phyloP scores from a whole-genome alignment of 1,284 basidiomycete genomes.

The Melampsora occidentalis region DNA sequence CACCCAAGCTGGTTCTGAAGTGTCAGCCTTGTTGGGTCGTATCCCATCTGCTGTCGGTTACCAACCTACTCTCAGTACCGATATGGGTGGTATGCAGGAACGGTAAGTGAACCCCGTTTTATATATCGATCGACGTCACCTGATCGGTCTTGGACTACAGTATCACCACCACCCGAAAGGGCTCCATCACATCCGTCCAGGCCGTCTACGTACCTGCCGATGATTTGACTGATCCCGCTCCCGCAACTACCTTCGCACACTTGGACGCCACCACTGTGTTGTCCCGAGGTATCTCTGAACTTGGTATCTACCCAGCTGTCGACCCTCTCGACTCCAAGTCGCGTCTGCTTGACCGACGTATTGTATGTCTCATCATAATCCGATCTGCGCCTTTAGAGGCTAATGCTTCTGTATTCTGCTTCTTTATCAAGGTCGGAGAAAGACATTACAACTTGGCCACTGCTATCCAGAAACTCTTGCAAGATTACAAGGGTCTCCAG shows the following conservation, averaged over 20 bases:
- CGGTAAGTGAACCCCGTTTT: conserved; percentile 51
- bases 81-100: conserved; percentile 97
- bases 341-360: conserved; percentile 98
- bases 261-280: conserved; percentile 99
- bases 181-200: conserved; percentile 98
- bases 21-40: conserved; percentile 98
- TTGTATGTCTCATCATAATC: conserved; percentile 56
- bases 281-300: conserved; percentile 97
- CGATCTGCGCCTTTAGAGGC: not conserved
- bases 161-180: conserved; percentile 99
- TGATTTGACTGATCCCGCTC: conserved; percentile 99
- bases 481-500: conserved; percentile 99
- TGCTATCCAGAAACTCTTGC: conserved; percentile 94
- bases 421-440: conserved; percentile 59
- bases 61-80: conserved; percentile 97
- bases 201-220: conserved; percentile 99
- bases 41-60: conserved; percentile 99
- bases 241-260: conserved; percentile 98
- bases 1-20: conserved; percentile 99
- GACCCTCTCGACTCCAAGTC: conserved; percentile 99
- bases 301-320: conserved; percentile 99
- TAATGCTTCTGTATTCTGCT: not conserved
- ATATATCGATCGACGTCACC: conserved; percentile 52
- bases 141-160: conserved; percentile 59
- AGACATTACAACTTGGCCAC: conserved; percentile 96